phyloP scores from a whole-genome alignment of 441 rosid species.

The Adansonia rubrostipa region DNA sequence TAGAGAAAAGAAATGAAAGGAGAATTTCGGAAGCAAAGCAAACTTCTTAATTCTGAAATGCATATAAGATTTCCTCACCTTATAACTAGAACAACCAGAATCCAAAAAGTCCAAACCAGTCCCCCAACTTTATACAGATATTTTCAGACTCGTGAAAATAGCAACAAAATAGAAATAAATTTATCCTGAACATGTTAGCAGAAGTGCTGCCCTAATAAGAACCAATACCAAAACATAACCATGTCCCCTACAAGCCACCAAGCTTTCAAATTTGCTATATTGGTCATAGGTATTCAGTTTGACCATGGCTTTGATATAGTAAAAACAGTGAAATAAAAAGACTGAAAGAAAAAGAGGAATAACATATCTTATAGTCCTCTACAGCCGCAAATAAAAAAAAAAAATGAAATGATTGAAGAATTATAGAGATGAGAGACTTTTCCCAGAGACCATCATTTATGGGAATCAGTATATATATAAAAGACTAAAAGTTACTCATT shows the following conservation, averaged over 20 bases:
- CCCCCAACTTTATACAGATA: not conserved
- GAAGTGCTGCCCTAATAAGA: not conserved
- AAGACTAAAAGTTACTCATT: not conserved
- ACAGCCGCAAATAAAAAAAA: not conserved
- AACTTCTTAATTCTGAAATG: not conserved
- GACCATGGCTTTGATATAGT: not conserved
- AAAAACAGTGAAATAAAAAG: not conserved
- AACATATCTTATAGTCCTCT: not conserved
- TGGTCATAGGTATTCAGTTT: not conserved
- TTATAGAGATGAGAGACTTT: not conserved
- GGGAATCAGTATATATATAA: not conserved
- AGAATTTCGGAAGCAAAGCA: constrained; percentile 7
- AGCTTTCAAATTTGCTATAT: not conserved
- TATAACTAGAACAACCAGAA: not conserved
- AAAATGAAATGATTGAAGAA: not conserved
- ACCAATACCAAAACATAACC: not conserved
- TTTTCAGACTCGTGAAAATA: not conserved
- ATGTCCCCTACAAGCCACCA: constrained; percentile 8
- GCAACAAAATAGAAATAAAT: not conserved
- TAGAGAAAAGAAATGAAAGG: constrained; percentile 5
- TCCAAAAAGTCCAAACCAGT: not conserved
- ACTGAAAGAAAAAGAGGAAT: not conserved
- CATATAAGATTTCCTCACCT: not conserved
- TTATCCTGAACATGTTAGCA: not conserved
- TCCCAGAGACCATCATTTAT: not conserved